Evolutionary conservation across 169 alveolate species (phyloP).

Genomic region (Miamiensis avidus): DNA sequence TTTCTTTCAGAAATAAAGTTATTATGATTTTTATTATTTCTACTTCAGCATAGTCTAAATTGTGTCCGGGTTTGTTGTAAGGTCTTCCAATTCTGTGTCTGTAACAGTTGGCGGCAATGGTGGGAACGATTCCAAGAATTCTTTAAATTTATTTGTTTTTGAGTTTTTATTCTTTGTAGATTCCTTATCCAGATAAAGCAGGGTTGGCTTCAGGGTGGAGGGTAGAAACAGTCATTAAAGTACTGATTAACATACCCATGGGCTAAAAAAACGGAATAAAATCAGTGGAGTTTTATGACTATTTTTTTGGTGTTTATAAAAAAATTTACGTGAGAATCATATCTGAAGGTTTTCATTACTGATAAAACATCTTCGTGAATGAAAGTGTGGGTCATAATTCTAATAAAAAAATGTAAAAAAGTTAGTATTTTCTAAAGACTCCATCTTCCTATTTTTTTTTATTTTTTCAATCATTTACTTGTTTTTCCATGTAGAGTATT

Average conservation of each 20-base stretch:
- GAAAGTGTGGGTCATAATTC: slow-evolving; percentile 67
- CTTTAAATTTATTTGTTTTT: slow-evolving; percentile 81
- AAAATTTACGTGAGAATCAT: slow-evolving; percentile 70
- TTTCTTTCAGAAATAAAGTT: no score
- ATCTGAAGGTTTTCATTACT: slow-evolving; percentile 70
- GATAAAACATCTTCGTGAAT: slow-evolving; percentile 60
- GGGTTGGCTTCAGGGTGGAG: slow-evolving; percentile 87
- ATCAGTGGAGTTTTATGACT: background rate
- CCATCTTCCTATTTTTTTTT: background rate
- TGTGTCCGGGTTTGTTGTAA: slow-evolving; percentile 53
- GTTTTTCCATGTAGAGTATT: slow-evolving; percentile 53
- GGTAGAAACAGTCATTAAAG: slow-evolving; percentile 81
- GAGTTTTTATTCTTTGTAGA: slow-evolving; percentile 59
- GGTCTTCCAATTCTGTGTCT: slow-evolving; percentile 76
- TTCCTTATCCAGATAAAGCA: slow-evolving; percentile 64
- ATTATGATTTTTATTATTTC: background rate
- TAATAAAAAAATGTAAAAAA: background rate
- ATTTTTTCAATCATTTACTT: slow-evolving; percentile 47
- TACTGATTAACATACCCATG: slow-evolving; percentile 85
- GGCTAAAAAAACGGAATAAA: slow-evolving; percentile 39
- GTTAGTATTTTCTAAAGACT: background rate
- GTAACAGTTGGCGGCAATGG: slow-evolving; percentile 74
- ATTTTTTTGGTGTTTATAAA: no score
- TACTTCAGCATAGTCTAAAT: slow-evolving; percentile 64
- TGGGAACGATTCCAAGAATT: slow-evolving; percentile 64